Percentiles rank a stretch among this genome's conserved stretches.
Conservation (phyloP, 1,284 basidiomycete genomes). For the Volvariella volvacea region DNA sequence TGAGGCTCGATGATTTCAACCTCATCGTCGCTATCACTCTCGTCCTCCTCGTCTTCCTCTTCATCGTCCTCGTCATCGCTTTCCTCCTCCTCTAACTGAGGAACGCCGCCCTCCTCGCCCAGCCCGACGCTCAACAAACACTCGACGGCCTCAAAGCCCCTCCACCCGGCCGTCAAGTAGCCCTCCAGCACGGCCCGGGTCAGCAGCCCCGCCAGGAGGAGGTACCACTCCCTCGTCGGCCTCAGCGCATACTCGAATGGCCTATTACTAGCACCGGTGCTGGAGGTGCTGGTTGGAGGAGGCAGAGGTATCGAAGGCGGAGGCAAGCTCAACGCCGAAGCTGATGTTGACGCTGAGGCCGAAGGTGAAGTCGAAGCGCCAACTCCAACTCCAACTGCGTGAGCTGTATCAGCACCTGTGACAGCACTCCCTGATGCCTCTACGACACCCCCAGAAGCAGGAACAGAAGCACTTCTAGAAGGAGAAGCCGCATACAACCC, state of each 20-base stretch:
- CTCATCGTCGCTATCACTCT: slow-evolving; percentile 6
- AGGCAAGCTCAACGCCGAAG: neutral
- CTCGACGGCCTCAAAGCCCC: slow-evolving; percentile 61
- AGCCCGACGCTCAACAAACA: slow-evolving; percentile 69
- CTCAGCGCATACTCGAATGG: slow-evolving; percentile 44
- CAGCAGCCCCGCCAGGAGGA: slow-evolving; percentile 65
- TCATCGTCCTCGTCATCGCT: slow-evolving; percentile 11
- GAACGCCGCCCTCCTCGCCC: slow-evolving; percentile 30
- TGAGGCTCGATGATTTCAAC: slow-evolving; percentile 11
- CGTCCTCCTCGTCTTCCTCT: slow-evolving; percentile 11
- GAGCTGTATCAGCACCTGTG: too few relatives aligned
- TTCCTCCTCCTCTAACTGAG: slow-evolving; percentile 11
- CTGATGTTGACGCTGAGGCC: neutral
- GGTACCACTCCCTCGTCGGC: slow-evolving; percentile 75
- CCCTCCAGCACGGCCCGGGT: slow-evolving; percentile 78
- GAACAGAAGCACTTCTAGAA: too few relatives aligned
- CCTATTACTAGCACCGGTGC: slow-evolving; percentile 11
- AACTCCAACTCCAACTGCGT: too few relatives aligned
- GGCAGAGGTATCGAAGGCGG: neutral
- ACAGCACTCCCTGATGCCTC: too few relatives aligned
- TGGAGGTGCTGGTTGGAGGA: neutral
- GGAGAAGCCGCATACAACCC: too few relatives aligned
- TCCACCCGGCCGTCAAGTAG: slow-evolving; percentile 75
- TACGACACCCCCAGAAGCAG: too few relatives aligned
- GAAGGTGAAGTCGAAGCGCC: too few relatives aligned